These are phyloP conservation scores for Vitellaria paradoxa DNA, from an alignment of 179 eudicot species.

Conservation along the genomic window DNA sequence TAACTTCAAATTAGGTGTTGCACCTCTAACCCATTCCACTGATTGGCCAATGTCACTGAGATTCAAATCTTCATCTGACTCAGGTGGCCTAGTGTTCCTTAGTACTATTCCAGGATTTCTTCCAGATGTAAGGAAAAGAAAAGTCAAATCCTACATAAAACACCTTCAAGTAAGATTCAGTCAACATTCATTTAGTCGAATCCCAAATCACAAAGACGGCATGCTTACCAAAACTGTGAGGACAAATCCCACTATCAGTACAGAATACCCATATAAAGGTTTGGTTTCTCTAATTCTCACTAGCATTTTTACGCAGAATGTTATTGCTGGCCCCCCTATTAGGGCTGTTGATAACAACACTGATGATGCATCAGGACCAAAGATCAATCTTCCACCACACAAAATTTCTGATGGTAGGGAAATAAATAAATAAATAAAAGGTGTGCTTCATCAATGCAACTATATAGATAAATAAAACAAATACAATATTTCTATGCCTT, in stretches of 20 bases:
- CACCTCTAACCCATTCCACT: conserved; percentile 64
- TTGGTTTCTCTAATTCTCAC: conserved; percentile 21
- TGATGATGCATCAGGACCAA: conserved; percentile 88
- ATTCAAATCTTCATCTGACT: conserved; percentile 42
- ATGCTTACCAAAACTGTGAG: conserved; percentile 43
- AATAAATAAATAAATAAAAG: not conserved
- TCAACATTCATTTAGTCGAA: not conserved
- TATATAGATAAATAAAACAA: not conserved
- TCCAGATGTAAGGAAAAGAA: conserved; percentile 72
- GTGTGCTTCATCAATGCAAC: not conserved
- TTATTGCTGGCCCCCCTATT: conserved; percentile 68
- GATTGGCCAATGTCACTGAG: conserved; percentile 33
- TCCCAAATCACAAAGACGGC: not conserved
- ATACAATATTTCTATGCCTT: not conserved
- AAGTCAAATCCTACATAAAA: conserved; percentile 40
- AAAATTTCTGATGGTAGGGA: conserved; percentile 66
- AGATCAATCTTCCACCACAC: conserved; percentile 81
- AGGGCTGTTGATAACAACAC: conserved; percentile 57
- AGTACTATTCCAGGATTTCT: conserved; percentile 95
- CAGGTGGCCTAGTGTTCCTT: conserved; percentile 54
- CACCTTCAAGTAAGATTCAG: conserved; percentile 9
- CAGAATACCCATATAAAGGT: conserved; percentile 31
- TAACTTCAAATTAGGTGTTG: conserved; percentile 46
- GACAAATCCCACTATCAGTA: conserved; percentile 28
- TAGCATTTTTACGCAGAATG: conserved; percentile 57